phyloP scores from a whole-genome alignment of 202 grass and related monocot species.

The Schoenoplectus triqueter region DNA sequence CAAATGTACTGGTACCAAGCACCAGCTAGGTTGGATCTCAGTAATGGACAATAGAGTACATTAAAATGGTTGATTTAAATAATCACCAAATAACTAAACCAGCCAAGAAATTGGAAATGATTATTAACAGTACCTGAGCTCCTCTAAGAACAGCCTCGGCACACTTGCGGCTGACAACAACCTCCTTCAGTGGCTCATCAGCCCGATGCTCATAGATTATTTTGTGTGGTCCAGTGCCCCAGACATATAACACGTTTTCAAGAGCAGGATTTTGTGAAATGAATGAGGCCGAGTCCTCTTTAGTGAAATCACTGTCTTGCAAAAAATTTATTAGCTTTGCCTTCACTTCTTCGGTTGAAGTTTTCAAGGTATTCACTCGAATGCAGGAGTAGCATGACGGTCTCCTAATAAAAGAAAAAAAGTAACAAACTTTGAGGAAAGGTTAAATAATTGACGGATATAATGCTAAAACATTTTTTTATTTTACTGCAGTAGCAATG shows the following conservation, averaged over 20 bases:
- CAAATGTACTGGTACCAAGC: neutral
- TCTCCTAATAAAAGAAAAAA: conserved; percentile 54
- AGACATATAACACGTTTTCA: conserved; percentile 75
- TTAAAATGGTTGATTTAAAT: neutral
- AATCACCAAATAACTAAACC: neutral
- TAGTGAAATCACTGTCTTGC: conserved; percentile 45
- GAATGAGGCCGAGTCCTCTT: conserved; percentile 33
- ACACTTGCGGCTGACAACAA: conserved; percentile 95
- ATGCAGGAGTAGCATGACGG: conserved; percentile 90
- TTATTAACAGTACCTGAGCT: conserved; percentile 59
- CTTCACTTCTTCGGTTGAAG: conserved; percentile 58
- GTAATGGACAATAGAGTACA: neutral
- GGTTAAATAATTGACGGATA: too few relatives aligned
- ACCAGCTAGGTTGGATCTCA: neutral
- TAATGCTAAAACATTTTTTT: too few relatives aligned
- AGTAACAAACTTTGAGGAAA: too few relatives aligned
- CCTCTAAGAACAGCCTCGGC: conserved; percentile 96
- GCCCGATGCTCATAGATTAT: conserved; percentile 45
- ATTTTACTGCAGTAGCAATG: too few relatives aligned
- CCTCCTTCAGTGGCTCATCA: conserved; percentile 62
- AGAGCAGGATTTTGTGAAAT: conserved; percentile 67
- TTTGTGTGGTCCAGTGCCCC: conserved; percentile 79
- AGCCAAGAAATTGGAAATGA: neutral
- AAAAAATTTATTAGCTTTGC: conserved; percentile 58
- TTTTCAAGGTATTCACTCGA: conserved; percentile 81